These are phyloP conservation scores for Starmerella apicola DNA, from an alignment of 805 yeast genomes.

Conservation along the genomic window DNA sequence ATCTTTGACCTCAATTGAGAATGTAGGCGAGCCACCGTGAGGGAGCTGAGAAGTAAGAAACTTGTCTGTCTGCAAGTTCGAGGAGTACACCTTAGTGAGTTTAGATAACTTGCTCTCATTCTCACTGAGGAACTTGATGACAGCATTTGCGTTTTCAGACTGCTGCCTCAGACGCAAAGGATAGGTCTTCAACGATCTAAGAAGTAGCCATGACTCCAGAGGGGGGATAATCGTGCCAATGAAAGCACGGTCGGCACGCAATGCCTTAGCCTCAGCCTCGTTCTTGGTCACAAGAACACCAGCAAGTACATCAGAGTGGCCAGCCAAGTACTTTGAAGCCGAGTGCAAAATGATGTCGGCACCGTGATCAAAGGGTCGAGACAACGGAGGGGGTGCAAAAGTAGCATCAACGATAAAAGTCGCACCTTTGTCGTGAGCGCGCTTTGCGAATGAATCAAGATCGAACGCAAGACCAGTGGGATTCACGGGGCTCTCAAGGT, in stretches of 20 bases:
- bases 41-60: conserved; percentile 56
- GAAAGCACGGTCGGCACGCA: conserved; percentile 51
- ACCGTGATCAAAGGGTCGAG: conserved; percentile 66
- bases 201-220: conserved; percentile 58
- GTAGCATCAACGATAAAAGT: conserved; percentile 69
- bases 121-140: conserved; percentile 48
- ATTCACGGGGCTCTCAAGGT: conserved; percentile 62
- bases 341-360: conserved; percentile 84
- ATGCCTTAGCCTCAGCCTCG: conserved; percentile 42
- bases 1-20: conserved; percentile 44
- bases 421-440: conserved; percentile 72
- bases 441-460: conserved; percentile 47
- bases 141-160: conserved; percentile 43
- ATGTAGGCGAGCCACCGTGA: conserved; percentile 56
- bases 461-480: conserved; percentile 64
- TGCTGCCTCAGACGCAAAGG: conserved; percentile 62
- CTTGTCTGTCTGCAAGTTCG: conserved; percentile 61
- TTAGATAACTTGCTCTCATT: conserved; percentile 38
- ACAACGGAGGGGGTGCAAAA: conserved; percentile 87
- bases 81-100: conserved; percentile 48
- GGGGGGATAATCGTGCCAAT: conserved; percentile 73
- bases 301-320: conserved; percentile 82
- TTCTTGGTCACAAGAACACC: conserved; percentile 65
- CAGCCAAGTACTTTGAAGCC: conserved; percentile 87
- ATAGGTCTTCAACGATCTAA: conserved; percentile 71